Base-by-base conservation (phyloP, 306 rosid species). In the Lathyrus aphaca region DNA sequence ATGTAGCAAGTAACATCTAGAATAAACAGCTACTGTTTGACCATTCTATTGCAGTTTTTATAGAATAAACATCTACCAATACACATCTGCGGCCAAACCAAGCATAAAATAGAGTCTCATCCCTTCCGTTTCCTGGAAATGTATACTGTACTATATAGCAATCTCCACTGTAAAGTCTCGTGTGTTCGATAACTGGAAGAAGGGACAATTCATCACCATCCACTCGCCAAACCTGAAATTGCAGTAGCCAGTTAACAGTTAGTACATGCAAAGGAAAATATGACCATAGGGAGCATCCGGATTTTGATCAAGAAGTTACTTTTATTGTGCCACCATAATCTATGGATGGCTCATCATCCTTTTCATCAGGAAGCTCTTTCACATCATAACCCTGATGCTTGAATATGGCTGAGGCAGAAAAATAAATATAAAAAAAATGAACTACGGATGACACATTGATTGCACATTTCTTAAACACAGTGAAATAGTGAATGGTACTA, bases 311-410 rank as follows among this genome's bases (percentile, higher is more conserved):
- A 78, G 75, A 82, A 79, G 69, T 65, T 85, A 93, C 98, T 68
- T 88, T 93, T 77, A 84, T n/a, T 29, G 79, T 82, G 79, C 98
- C 98, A 32, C 82, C 72, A 78, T 83, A 80, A 72, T 85, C 86
- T 66, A 88, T 85, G 73, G 86, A 76, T 46, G 84, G 84, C 75
- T 84, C 88, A 45, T 62, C 72, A 54, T 62, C 74, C 70, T 86
- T 83, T 77, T 86, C 91, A 75, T 85, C 91, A 18, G 98, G 97
- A 74, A 93, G 87, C 85, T 93, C 97, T 77, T 83, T 88, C 82
- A 93, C 98, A 45, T 85, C 96, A 68, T 82, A 90, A 65, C 98
- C 98, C 56, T 93, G 96, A n/a, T 93, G 96, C 94, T 93, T 93
- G 84, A 93, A 93, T 76, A 93, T 90, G 76, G 97, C 98, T 93